Conservation (phyloP, 495 filamentous ascomycete genomes). For the Aspergillus sclerotiicarbonarius region DNA sequence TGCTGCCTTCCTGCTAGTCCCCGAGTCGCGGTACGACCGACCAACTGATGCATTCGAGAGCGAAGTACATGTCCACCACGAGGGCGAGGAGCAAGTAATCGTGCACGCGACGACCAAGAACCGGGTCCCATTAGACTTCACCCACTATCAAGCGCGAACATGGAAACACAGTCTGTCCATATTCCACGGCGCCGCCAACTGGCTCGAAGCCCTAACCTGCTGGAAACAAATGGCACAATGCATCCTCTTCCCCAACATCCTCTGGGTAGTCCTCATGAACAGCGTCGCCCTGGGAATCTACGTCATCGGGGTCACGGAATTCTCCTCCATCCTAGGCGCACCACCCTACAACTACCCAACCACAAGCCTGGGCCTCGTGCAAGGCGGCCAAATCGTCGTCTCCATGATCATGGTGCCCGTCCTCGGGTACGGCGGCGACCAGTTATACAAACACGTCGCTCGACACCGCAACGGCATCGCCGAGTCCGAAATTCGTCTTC, state of each 20-base stretch:
- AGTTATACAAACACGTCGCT: conserved; percentile 14
- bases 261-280: conserved; percentile 26
- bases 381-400: conserved; percentile 24
- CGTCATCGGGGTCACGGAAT: conserved; percentile 22
- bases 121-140: conserved; percentile 3
- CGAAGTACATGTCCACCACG: neutral
- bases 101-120: neutral
- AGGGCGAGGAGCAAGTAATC: neutral
- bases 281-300: conserved; percentile 24
- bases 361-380: conserved; percentile 22
- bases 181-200: conserved; percentile 7
- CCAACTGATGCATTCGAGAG: conserved; percentile 7
- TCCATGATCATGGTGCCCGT: conserved; percentile 26
- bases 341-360: conserved; percentile 22
- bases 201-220: conserved; percentile 15
- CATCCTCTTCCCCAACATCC: conserved; percentile 19
- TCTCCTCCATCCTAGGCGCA: conserved; percentile 15
- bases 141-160: conserved; percentile 16
- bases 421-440: conserved; percentile 25
- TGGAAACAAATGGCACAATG: conserved; percentile 24
- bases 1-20: conserved; percentile 5
- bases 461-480: conserved; percentile 17
- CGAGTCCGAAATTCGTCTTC: conserved; percentile 25
- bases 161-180: conserved; percentile 17
- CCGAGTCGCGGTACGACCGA: conserved; percentile 10